Conservation (phyloP, 495 filamentous ascomycete genomes). For the Lepraria neglecta region DNA sequence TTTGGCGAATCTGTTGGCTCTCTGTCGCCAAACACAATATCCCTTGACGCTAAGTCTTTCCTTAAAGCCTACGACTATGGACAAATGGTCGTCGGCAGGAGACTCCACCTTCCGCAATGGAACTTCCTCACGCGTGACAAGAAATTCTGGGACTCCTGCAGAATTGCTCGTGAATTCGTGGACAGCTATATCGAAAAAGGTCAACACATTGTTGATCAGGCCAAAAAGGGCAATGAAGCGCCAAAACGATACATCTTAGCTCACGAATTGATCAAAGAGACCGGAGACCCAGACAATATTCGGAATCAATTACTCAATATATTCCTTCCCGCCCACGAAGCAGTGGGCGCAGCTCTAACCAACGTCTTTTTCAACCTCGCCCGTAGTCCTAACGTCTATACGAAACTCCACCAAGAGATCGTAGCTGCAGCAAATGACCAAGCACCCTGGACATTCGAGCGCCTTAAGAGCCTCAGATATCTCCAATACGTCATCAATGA, state of each 20-base stretch:
- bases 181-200: no score
- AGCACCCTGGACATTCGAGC: no score
- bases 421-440: no score
- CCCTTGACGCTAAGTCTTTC: conserved; percentile 31
- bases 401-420: conserved; percentile 39
- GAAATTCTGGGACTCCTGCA: no score
- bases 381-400: conserved; percentile 39
- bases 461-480: no score
- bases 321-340: conserved; percentile 34
- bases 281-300: conserved; percentile 31
- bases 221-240: neutral
- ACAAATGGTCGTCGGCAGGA: conserved; percentile 36
- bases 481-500: no score
- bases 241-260: conserved; percentile 39
- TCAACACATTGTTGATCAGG: no score
- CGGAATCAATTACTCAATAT: conserved; percentile 20
- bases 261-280: conserved; percentile 35
- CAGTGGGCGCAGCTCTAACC: conserved; percentile 52
- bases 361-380: conserved; percentile 51
- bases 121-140: neutral
- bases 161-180: no score
- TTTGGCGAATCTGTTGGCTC: no score
- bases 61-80: conserved; percentile 40
- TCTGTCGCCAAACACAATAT: neutral
- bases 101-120: conserved; percentile 24